phyloP scores from a whole-genome alignment of 495 filamentous ascomycete genomes.

The Talaromyces ruber region DNA sequence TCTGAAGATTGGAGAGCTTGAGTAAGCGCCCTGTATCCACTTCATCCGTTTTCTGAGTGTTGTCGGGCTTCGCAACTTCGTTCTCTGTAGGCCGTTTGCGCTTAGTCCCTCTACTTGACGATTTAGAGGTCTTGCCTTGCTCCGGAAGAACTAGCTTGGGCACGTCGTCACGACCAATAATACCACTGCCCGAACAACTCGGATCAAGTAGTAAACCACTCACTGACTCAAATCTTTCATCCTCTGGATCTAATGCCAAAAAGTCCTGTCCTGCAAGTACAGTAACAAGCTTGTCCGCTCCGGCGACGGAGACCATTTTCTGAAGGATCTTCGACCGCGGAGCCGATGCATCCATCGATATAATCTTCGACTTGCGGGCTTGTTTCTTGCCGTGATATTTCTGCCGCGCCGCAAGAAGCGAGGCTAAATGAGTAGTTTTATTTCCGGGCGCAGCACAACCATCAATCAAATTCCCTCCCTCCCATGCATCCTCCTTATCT shows the following conservation, averaged over 20 bases:
- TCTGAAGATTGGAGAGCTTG: constrained; percentile 69
- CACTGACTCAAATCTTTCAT: constrained; percentile 46
- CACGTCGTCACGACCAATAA: constrained; percentile 75
- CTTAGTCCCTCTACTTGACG: constrained; percentile 28
- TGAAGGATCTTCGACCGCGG: constrained; percentile 60
- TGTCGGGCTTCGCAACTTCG: constrained; percentile 27
- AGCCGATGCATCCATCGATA: constrained; percentile 33
- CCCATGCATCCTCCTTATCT: constrained; percentile 22
- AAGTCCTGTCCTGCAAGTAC: constrained; percentile 73
- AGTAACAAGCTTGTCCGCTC: constrained; percentile 52
- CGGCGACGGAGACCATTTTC: constrained; percentile 75
- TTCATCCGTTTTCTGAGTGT: constrained; percentile 15
- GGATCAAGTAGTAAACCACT: constrained; percentile 78
- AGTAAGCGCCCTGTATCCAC: constrained; percentile 45
- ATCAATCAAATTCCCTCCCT: constrained; percentile 70
- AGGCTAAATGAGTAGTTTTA: constrained; percentile 91
- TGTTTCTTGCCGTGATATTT: constrained; percentile 3
- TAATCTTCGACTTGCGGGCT: constrained; percentile 19
- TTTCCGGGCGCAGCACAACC: constrained; percentile 92
- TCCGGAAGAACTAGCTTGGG: constrained; percentile 46
- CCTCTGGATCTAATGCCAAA: constrained; percentile 56
- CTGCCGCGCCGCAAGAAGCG: constrained; percentile 41
- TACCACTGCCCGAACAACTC: constrained; percentile 89
- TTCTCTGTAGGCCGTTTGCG: constrained; percentile 22
- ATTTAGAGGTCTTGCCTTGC: constrained; percentile 3